Percentiles rank a stretch among this genome's conserved stretches.
These are phyloP conservation scores for Parastagonospora avenae DNA, from an alignment of 2,329 filamentous ascomycete species.

Conservation along the genomic window DNA sequence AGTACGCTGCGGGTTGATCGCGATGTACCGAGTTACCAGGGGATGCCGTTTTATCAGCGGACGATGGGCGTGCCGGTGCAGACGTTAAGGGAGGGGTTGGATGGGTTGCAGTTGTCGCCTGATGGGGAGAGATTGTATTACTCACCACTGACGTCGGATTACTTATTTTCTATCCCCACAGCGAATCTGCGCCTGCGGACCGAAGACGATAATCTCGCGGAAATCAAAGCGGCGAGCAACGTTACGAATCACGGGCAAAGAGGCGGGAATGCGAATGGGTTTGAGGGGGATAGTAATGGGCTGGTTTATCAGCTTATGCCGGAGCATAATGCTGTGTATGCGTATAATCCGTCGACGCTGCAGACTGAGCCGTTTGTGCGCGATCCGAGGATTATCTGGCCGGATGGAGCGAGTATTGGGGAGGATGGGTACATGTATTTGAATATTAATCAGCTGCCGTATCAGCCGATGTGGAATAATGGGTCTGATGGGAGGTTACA, in stretches of 20 bases:
- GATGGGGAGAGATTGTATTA: conserved; percentile 55
- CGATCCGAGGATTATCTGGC: conserved; percentile 55
- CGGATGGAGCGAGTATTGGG: conserved; percentile 47
- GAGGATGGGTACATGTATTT: conserved; percentile 51
- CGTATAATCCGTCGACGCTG: conserved; percentile 50
- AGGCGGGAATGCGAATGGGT: conserved; percentile 56
- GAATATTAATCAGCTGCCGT: conserved; percentile 55
- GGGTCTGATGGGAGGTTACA: conserved; percentile 48
- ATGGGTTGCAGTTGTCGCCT: conserved; percentile 56
- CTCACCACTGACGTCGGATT: conserved; percentile 48
- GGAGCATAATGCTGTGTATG: conserved; percentile 54
- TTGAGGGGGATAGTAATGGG: conserved; percentile 57
- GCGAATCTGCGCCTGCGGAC: conserved; percentile 45
- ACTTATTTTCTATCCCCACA: conserved; percentile 54
- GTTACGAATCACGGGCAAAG: conserved; percentile 53
- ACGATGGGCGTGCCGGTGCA: conserved; percentile 37
- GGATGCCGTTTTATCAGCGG: conserved; percentile 51
- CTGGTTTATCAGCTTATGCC: conserved; percentile 56
- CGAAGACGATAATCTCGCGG: conserved; percentile 49
- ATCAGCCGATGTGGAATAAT: conserved; percentile 56
- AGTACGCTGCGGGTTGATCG: conserved; percentile 45
- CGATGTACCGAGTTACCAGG: conserved; percentile 54
- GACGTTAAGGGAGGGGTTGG: conserved; percentile 52
- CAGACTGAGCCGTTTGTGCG: conserved; percentile 52
- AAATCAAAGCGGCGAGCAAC: conserved; percentile 52